phyloP scores from a whole-genome alignment of 441 rosid species.

The Erodium texanum region DNA sequence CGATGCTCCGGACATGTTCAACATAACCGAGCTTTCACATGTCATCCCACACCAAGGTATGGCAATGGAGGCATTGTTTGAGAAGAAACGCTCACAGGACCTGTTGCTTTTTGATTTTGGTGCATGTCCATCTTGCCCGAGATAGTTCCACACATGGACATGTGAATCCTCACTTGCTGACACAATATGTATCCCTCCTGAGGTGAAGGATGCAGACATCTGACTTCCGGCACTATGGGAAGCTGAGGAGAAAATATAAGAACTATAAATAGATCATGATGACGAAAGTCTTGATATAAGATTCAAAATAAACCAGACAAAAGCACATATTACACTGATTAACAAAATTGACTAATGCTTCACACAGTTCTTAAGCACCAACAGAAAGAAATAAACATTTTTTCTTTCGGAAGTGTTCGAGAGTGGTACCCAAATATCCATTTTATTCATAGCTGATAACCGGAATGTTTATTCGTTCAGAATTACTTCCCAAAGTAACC shows the following conservation, averaged over 20 bases:
- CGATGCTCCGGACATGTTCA: conserved; percentile 11
- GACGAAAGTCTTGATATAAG: neutral
- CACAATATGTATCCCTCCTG: conserved; percentile 34
- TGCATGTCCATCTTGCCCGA: conserved; percentile 17
- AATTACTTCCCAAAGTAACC: neutral
- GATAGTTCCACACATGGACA: conserved; percentile 35
- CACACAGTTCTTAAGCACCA: neutral
- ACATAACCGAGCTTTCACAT: conserved; percentile 9
- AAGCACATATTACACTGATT: neutral
- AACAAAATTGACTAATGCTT: neutral
- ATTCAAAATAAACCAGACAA: neutral
- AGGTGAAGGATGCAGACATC: conserved; percentile 35
- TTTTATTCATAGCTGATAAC: neutral
- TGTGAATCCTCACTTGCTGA: conserved; percentile 37
- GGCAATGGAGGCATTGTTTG: conserved; percentile 35
- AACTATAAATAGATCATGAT: too few species aligned
- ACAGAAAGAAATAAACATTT: too few species aligned
- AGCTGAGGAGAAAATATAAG: conserved; percentile 21
- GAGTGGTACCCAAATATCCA: neutral
- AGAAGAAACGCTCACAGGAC: conserved; percentile 32
- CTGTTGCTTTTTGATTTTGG: conserved; percentile 23
- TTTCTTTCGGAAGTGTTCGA: neutral
- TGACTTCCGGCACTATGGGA: conserved; percentile 27
- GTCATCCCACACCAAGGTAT: conserved; percentile 36
- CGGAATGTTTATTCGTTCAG: neutral